Evolutionary conservation across 495 filamentous ascomycete genomes (phyloP), one percentile per base, ranked within the genome.

Genomic region (Talaromyces wortmannii): DNA sequence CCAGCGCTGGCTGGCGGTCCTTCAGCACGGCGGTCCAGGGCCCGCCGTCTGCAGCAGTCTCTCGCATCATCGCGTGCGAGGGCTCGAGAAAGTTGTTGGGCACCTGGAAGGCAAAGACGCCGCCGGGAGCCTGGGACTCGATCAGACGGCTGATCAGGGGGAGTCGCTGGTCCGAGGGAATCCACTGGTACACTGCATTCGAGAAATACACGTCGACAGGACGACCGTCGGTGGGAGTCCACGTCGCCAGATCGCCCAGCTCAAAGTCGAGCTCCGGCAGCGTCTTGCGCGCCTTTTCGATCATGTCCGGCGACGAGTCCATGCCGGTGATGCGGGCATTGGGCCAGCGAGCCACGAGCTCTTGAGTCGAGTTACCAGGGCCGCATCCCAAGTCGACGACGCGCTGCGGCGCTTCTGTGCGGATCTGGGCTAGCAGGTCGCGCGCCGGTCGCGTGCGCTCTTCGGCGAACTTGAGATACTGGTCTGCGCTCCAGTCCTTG

Each of bases 341-440:
- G 0, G 81, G 81, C 53, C 74, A 84, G 12, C 64, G 68, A 4
- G 59, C 50, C 33, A 64, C 57, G 0, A 84, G 68, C 6, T 71
- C 68, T 1, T 61, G 56, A 18, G 81, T 84, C 0, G 74, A 78
- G 61, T 78, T 82, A 0, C 72, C 81, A 0, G 80, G 79, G 0
- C 81, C 81, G 60, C 79, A 83, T 58, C 81, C 81, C 0, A 83
- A 63, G 57, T 84, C 80, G 55, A 79, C 64, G 47, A 84, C 68
- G 6, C 56, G 57, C 5, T 63, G 63, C 1, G 75, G 78, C 2
- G 60, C 47, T 36, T 61, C 44, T 7, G 71, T 57, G 1, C 62
- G 61, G 23, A 78, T 58, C 31, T 68, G 67, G 1, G 72, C 45
- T 29, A 78, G 65, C 16, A 80, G 75, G 55, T 80, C 76, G 43